A percentile compares a stretch with the other conserved stretches of the same genome.
Conservation (phyloP, 2,329 filamentous ascomycete species). For the Zasmidium cellare region DNA sequence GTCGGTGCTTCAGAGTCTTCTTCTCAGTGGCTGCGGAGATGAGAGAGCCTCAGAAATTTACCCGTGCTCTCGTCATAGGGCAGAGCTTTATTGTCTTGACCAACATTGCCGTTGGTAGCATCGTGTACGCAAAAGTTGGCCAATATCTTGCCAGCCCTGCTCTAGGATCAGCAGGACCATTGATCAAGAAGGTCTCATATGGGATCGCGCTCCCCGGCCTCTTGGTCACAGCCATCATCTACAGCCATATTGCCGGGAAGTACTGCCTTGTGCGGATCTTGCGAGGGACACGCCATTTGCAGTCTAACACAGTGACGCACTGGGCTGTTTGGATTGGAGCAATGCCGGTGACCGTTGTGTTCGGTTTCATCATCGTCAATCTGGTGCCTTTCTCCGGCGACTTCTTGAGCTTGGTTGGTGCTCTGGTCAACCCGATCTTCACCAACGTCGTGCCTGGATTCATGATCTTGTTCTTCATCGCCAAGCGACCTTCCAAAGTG, state of each 20-base stretch:
- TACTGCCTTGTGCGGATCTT: constrained; percentile 25
- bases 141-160: constrained; percentile 50
- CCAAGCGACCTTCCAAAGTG: too few relatives aligned
- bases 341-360: constrained; percentile 18
- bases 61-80: constrained; percentile 34
- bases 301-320: constrained; percentile 15
- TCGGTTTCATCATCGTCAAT: constrained; percentile 27
- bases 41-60: constrained; percentile 37
- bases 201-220: constrained; percentile 35
- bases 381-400: constrained; percentile 27
- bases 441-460: too few relatives aligned
- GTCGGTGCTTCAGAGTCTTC: constrained; percentile 28
- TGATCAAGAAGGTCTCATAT: constrained; percentile 49
- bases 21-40: constrained; percentile 43
- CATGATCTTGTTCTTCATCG: too few relatives aligned
- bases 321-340: constrained; percentile 19
- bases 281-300: constrained; percentile 22
- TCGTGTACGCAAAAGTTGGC: constrained; percentile 51
- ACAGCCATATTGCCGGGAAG: constrained; percentile 23
- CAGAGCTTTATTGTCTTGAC: constrained; percentile 22
- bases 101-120: constrained; percentile 40
- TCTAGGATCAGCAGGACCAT: constrained; percentile 46
- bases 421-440: constrained; percentile 38
- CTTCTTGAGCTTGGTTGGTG: constrained; percentile 27
- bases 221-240: constrained; percentile 18